Evolutionary conservation across 441 rosid species (phyloP), one percentile per base, ranked within the genome.

Genomic region (Arabidopsis hybrid): DNA sequence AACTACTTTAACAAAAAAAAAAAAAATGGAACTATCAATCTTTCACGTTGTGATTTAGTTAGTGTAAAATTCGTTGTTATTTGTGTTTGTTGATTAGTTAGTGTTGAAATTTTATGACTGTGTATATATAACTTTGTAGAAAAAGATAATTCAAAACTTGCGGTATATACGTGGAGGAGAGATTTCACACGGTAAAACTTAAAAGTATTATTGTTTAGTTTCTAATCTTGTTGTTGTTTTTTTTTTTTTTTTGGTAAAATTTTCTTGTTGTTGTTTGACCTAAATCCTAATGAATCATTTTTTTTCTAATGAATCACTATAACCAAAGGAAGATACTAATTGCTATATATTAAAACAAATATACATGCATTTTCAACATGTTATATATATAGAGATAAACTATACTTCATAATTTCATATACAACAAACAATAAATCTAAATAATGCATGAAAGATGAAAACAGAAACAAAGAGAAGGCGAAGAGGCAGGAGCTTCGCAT

Each of bases 401-500:
- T 26, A 26, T 26, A 26, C 29, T n/a, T n/a, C n/a, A n/a, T n/a
- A n/a, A n/a, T n/a, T 26, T 26, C 3, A 11, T 36, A 10, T 5
- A 65, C 10, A 64, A 47, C 43, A 49, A 34, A 4, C 11, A 65
- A 10, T 8, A 46, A n/a, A 10, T 49, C 2, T 50, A 6, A 31
- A 18, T 35, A 56, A 56, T 56, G 39, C 47, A 73, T 73, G 42
- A 60, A 38, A 46, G 13, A 49, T 47, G 42, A 36, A 73, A 26
- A 21, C 4, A 34, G n/a, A 26, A 26, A 3, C 2, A 26, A 26
- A 59, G 46, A 31, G 60, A 49, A 39, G n/a, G 61, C 53, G 62
- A 60, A 59, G 72, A 47, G 61, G 43, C 53, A 50, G 38, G 72
- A 66, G 45, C 31, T 32, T 66, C 46, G 56, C 67, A 67, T 67